Percentiles rank a stretch among this genome's conserved stretches.
Evolutionary conservation across 2,329 filamentous ascomycete species (phyloP).

Genomic region (Penicillium frequentans): DNA sequence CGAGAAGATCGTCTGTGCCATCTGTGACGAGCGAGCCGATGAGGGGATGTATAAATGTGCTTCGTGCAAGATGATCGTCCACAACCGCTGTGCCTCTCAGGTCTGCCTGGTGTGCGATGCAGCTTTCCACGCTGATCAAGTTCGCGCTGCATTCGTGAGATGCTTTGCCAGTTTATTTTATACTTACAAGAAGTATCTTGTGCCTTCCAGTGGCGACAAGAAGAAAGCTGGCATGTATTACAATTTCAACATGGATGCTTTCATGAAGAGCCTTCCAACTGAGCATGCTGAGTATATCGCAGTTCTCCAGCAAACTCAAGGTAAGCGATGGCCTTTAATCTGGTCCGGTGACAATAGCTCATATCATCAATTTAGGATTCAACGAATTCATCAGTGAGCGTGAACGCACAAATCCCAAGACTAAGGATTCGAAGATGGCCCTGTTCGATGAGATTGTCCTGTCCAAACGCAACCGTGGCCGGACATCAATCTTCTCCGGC

Average conservation of each 20-base stretch:
- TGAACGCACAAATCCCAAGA: conserved; percentile 52
- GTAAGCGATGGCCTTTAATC: conserved; percentile 29
- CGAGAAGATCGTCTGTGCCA: conserved; percentile 45
- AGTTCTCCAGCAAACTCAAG: conserved; percentile 65
- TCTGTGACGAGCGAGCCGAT: conserved; percentile 59
- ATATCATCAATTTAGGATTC: conserved; percentile 44
- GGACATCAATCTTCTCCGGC: conserved; percentile 56
- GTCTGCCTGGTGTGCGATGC: conserved; percentile 66
- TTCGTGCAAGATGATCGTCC: conserved; percentile 53
- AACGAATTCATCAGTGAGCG: conserved; percentile 67
- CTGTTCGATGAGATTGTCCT: conserved; percentile 66
- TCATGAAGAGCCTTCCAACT: conserved; percentile 62
- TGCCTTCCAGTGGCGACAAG: conserved; percentile 59
- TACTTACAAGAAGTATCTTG: conserved; percentile 65
- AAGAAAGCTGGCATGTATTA: conserved; percentile 64
- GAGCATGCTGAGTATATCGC: conserved; percentile 66
- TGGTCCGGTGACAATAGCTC: neutral
- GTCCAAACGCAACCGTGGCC: conserved; percentile 63
- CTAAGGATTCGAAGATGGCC: conserved; percentile 57
- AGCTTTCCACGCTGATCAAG: conserved; percentile 65
- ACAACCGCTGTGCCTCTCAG: conserved; percentile 59
- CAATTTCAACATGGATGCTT: conserved; percentile 66
- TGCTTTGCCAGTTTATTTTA: conserved; percentile 69
- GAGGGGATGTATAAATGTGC: conserved; percentile 54
- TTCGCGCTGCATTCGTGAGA: conserved; percentile 67